These are phyloP conservation scores for Trichoderma guizhouense DNA, from an alignment of 2,329 filamentous ascomycete genomes.

Conservation along the genomic window DNA sequence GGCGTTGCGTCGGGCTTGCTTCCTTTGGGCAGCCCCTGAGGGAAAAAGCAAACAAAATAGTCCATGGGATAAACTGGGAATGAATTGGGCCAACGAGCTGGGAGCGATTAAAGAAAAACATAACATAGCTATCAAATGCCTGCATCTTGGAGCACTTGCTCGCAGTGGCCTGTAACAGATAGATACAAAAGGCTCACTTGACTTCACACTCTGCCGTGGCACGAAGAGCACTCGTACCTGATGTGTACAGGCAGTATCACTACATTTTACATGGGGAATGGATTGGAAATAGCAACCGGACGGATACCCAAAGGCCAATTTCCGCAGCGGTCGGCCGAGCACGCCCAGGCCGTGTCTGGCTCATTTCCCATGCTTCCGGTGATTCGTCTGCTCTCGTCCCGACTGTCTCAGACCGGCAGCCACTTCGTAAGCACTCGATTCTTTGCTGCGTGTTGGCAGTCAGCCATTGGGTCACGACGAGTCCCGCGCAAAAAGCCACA, in stretches of 20 bases:
- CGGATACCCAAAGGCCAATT: not conserved
- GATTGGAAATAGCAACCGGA: not conserved
- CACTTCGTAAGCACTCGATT: slow-evolving; percentile 9
- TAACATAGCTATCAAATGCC: not conserved
- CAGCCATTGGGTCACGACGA: not conserved
- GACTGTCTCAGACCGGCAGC: slow-evolving; percentile 8
- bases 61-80: not conserved
- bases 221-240: not conserved
- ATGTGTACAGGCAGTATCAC: not conserved
- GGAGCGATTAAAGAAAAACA: not conserved
- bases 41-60: not conserved
- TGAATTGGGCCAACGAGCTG: not conserved
- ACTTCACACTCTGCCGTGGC: not conserved
- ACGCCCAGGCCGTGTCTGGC: not conserved
- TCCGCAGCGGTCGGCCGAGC: not conserved
- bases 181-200: slow-evolving; percentile 4
- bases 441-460: slow-evolving; percentile 5
- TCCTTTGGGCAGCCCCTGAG: not conserved
- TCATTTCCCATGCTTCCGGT: not conserved
- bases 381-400: not conserved
- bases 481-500: slow-evolving; percentile 3
- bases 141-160: slow-evolving; percentile 12
- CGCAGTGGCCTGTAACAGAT: slow-evolving; percentile 4
- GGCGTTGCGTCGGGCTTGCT: slow-evolving; percentile 17
- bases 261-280: not conserved